These are phyloP conservation scores for Globisporangium rhizosaccharum DNA, from an alignment of 352 stramenopile genomes.

Conservation along the genomic window DNA sequence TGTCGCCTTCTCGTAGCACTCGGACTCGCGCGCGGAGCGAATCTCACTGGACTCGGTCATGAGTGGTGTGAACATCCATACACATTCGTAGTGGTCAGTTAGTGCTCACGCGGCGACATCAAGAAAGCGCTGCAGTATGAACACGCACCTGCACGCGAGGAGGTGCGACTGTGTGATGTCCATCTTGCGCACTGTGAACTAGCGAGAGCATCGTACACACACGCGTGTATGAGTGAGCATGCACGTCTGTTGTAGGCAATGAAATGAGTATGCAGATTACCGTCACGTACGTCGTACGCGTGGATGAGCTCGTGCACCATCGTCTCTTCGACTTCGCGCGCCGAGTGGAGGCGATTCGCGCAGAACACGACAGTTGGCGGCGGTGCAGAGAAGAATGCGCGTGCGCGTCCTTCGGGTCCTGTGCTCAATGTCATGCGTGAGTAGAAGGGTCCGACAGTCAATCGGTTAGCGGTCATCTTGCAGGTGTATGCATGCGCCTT, in stretches of 20 bases:
- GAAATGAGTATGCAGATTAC: background rate
- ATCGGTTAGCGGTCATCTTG: background rate
- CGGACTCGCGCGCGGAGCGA: constrained; percentile 71
- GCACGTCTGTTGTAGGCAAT: background rate
- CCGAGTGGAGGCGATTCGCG: constrained; percentile 69
- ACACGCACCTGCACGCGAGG: constrained; percentile 62
- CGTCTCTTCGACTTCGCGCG: constrained; percentile 69
- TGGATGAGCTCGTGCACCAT: constrained; percentile 86
- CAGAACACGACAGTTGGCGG: constrained; percentile 80
- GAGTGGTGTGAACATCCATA: too few relatives aligned
- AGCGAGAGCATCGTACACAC: background rate
- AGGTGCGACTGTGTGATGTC: constrained; percentile 78
- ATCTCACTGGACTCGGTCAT: constrained; percentile 45
- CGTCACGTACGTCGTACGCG: constrained; percentile 63
- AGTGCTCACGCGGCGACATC: background rate
- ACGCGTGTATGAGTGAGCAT: background rate
- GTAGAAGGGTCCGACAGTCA: background rate
- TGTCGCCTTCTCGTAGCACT: constrained; percentile 76
- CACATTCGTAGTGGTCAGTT: background rate
- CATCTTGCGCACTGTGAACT: constrained; percentile 84
- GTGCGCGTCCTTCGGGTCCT: constrained; percentile 71
- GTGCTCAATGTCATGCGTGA: background rate
- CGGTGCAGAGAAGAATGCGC: constrained; percentile 79
- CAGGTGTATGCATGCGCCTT: background rate
- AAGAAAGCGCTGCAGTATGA: background rate